Base-by-base conservation (phyloP, 2,329 filamentous ascomycete genomes). In the Pyricularia grisea region DNA sequence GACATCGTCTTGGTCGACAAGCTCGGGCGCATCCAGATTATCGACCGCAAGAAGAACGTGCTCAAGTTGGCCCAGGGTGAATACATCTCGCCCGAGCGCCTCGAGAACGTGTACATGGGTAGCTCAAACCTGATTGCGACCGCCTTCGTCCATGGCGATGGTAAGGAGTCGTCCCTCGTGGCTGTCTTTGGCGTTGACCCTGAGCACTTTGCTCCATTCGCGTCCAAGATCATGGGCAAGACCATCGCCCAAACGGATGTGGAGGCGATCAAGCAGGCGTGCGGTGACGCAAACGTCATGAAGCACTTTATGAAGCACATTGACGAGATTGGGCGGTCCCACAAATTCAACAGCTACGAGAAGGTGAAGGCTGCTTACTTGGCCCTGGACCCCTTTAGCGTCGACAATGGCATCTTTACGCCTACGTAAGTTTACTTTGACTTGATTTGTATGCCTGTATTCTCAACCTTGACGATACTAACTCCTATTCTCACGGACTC, bases 21-120 rank as follows among this genome's bases (percentile, higher is more conserved):
- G 73, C 80, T 92, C 76, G 95, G 95, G 71, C 92, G 94, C 71
- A 90, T 98, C 83, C 89, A 88, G 79, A 97, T 99, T 79, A 90
- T 99, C 75, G 95, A 99, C 80, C 93, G 95, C 75, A 90, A 93
- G 81, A 99, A 99, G 90, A 98, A 98, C 80, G 92, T 99, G n/a
- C 88, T 99, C 77, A 99, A 99, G 86, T 88, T 99, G 69, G 90
- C 94, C 0, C 95, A 99, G 80, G 95, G 95, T 78, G 95, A 99
- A 82, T 99, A 99, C 81, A 93, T 99, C 75, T 97, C 94, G 1
- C 95, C 95, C 17, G 95, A 99, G 82, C 92, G 94, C 69, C 92
- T 99, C 76, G 95, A 99, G 83, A 97, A 97, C 78, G 91, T 97
- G 50, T 96, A 94, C 79, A 84, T 96, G 71, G 92, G 91, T 72